phyloP scores from a whole-genome alignment of 1,284 basidiomycete genomes.

The Schizophyllum amplum region DNA sequence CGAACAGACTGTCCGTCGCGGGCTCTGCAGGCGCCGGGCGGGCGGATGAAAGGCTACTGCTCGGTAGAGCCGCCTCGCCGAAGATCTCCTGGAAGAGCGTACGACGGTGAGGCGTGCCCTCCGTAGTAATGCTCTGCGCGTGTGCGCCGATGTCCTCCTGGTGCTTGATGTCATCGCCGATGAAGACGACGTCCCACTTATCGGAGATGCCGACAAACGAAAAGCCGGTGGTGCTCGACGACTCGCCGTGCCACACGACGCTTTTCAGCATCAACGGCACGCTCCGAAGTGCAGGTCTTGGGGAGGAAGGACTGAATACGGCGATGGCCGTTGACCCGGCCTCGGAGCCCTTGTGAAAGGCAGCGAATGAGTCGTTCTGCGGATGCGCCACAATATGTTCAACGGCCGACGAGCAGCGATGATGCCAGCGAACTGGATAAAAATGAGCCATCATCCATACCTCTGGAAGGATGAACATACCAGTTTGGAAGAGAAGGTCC shows the following conservation, averaged over 20 bases:
- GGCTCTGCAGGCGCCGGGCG: constrained; percentile 7
- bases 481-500: constrained; percentile 70
- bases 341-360: constrained; percentile 1
- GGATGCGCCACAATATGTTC: constrained; percentile 46
- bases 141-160: constrained; percentile 33
- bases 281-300: constrained; percentile 32
- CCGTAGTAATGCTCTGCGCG: constrained; percentile 34
- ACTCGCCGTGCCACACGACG: constrained; percentile 37
- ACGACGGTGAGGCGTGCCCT: constrained; percentile 29
- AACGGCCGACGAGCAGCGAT: constrained; percentile 29
- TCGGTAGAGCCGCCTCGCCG: constrained; percentile 54
- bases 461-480: constrained; percentile 33
- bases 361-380: constrained; percentile 45
- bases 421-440: constrained; percentile 51
- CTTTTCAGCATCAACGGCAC: constrained; percentile 56
- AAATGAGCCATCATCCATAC: constrained; percentile 13
- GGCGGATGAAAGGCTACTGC: constrained; percentile 18
- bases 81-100: constrained; percentile 85
- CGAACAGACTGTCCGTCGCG: constrained; percentile 45
- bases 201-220: constrained; percentile 60
- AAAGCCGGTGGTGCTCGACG: constrained; percentile 29
- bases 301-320: constrained; percentile 41
- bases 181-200: constrained; percentile 51
- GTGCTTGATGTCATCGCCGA: constrained; percentile 47
- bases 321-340: constrained; percentile 26